phyloP scores from a whole-genome alignment of 2,329 filamentous ascomycete species.

The Aspergillus japonicus region DNA sequence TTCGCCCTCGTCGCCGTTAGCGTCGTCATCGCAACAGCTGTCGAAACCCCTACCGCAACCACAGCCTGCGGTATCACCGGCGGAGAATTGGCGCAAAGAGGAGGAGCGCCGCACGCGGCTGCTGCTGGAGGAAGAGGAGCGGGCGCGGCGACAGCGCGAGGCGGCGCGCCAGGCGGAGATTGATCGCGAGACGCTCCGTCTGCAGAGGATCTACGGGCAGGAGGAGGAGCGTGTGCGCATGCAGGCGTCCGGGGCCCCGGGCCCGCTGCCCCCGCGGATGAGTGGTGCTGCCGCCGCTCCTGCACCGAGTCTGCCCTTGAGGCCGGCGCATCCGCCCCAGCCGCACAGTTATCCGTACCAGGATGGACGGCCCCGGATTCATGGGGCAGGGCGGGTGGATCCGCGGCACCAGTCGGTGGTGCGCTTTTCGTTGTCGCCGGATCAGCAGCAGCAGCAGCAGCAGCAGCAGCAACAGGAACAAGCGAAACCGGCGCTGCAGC shows the following conservation, averaged over 20 bases:
- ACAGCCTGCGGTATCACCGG: constrained; percentile 12
- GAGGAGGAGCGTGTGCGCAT: constrained; percentile 39
- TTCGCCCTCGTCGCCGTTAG: not conserved
- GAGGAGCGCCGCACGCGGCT: constrained; percentile 54
- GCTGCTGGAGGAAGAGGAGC: constrained; percentile 54
- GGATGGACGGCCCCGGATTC: constrained; percentile 5
- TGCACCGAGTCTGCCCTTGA: constrained; percentile 18
- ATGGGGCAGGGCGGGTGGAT: not conserved
- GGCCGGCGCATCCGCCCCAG: constrained; percentile 8
- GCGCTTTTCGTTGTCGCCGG: constrained; percentile 18
- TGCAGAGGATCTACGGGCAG: constrained; percentile 59
- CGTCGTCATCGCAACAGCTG: not conserved
- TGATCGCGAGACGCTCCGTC: constrained; percentile 74
- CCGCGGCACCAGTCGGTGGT: constrained; percentile 22
- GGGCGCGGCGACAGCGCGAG: constrained; percentile 47
- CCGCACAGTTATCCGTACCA: constrained; percentile 18
- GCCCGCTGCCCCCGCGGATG: constrained; percentile 20
- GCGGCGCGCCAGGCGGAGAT: constrained; percentile 56
- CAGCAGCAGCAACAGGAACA: constrained; percentile 9
- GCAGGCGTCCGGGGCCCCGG: constrained; percentile 14
- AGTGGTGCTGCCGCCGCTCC: constrained; percentile 8
- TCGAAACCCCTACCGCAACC: not conserved
- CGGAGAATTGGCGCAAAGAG: constrained; percentile 28
- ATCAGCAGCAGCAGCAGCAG: not conserved
- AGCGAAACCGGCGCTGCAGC: constrained; percentile 23